Base-by-base conservation (phyloP, 2,329 filamentous ascomycete genomes). In the Emmonsia crescens region DNA sequence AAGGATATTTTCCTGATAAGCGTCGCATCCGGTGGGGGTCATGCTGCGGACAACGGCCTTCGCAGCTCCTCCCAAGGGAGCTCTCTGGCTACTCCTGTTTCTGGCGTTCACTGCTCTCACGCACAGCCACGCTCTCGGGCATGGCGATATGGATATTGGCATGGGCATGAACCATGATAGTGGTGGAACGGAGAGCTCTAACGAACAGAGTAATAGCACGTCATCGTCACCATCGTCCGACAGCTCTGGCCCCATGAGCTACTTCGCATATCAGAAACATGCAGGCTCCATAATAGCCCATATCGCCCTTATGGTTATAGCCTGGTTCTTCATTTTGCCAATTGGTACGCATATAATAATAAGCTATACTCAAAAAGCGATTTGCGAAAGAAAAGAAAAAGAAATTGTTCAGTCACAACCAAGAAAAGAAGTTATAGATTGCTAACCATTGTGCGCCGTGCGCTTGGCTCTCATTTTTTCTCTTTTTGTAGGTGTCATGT, bases 251-350 rank as follows among this genome's bases (percentile, higher is more conserved):
- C 55, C 64, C 24, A 73, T 76, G 70, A 79, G 76, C 62, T 79
- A 79, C 66, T 78, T 77, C 60, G 72, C 73, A 10, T 73, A 76
- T 60, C 70, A 69, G 29, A 71, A 76, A 65, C 73, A 78, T 63
- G 70, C 70, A 5, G 70, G 72, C 49, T 66, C 72, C 57, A 86
- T 94, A 67, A 80, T 88, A 68, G 82, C 82, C 62, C 90, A 94
- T 70, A 87, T 92, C 61, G 77, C 74, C 5, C 76, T 89, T 54
- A 91, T 91, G 85, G 76, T 85, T 1, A 61, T 89, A 9, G 83
- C 82, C 9, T 94, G 90, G 89, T 80, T 88, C 42, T 80, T 92
- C 60, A 70, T 89, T 57, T 79, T 93, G 60, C 90, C 90, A 58
- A 73, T 88, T 63, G 86, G 89, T 89, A 79, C 77, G 85, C 77